Base-by-base conservation (phyloP, 441 rosid genomes). In the Pelargonium australe region DNA sequence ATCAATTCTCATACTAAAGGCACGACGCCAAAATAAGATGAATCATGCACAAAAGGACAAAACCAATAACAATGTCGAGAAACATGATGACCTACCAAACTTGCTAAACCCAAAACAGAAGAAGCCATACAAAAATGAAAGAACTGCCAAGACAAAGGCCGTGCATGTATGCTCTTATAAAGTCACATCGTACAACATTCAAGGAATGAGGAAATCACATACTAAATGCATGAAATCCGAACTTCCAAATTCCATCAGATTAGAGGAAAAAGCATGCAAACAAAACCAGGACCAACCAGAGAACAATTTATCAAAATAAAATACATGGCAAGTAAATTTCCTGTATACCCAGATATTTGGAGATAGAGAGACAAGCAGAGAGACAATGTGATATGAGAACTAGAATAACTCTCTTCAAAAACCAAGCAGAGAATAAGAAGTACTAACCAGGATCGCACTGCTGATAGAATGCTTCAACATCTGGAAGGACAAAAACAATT, bases 361-460 rank as follows among this genome's bases (percentile, higher is more conserved):
- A 34, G 40, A 34, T 34, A 34, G 40, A 34, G 40, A 34, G 23
- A 20, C 23, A 20, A 20, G 23, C 23, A 20, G 23, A 20, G 23
- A 1, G 40, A 34, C 19, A 14, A 5, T 7, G 17, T 14, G 19
- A 16, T 9, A 53, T 14, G 58, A 53, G 57, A 65, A 20, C 66
- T 14, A 20, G 25, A 31, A 41, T 66, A n/a, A 0, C 1, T 0
- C 19, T 2, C 8, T 11, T 34, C 40, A 34, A 34, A 34, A 34
- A 34, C 40, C 40, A 20, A 45, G 16, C 34, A 40, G 49, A 68
- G 19, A 65, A 40, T 12, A 40, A 17, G 47, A 70, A 49, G 51
- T 5, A 68, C 79, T 71, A 73, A 85, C 93, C 96, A 45, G 96
- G 93, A 74, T 89, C 96, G 63, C 96, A 89, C 73, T 85, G 91